Conservation (phyloP, 2,329 filamentous ascomycete species). For the Venturia effusa region DNA sequence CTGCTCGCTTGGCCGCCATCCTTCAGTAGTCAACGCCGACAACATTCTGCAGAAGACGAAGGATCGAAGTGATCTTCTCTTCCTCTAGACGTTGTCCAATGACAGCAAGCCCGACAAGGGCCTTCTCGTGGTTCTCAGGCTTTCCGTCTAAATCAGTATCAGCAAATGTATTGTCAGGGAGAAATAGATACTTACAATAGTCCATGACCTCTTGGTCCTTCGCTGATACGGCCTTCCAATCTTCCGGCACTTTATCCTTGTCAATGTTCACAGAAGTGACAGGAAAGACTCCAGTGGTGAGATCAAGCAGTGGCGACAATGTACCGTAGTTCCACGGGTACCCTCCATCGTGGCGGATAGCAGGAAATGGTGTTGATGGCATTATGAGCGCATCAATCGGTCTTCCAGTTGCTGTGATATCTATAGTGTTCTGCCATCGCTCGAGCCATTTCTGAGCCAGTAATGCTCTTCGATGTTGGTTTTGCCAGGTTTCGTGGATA, state of each 20-base stretch:
- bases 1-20: no score
- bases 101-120: slow-evolving; percentile 16
- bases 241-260: slow-evolving; percentile 15
- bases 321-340: slow-evolving; percentile 9
- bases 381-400: slow-evolving; percentile 13
- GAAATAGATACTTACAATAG: background rate
- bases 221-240: slow-evolving; percentile 14
- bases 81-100: slow-evolving; percentile 18
- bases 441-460: slow-evolving; percentile 16
- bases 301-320: slow-evolving; percentile 12
- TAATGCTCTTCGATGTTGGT: slow-evolving; percentile 16
- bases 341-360: slow-evolving; percentile 7
- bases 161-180: background rate
- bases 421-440: slow-evolving; percentile 16
- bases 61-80: slow-evolving; percentile 17
- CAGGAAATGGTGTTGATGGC: slow-evolving; percentile 9
- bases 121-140: slow-evolving; percentile 19
- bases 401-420: slow-evolving; percentile 11
- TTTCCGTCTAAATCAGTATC: slow-evolving; percentile 12
- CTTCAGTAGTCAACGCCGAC: slow-evolving; percentile 7
- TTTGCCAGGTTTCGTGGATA: slow-evolving; percentile 11
- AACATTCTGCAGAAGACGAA: slow-evolving; percentile 14
- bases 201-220: slow-evolving; percentile 10
- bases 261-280: slow-evolving; percentile 17
- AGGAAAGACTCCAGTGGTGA: slow-evolving; percentile 18